phyloP scores from a whole-genome alignment of 352 stramenopile species.

The Phytopythium mirpurense region DNA sequence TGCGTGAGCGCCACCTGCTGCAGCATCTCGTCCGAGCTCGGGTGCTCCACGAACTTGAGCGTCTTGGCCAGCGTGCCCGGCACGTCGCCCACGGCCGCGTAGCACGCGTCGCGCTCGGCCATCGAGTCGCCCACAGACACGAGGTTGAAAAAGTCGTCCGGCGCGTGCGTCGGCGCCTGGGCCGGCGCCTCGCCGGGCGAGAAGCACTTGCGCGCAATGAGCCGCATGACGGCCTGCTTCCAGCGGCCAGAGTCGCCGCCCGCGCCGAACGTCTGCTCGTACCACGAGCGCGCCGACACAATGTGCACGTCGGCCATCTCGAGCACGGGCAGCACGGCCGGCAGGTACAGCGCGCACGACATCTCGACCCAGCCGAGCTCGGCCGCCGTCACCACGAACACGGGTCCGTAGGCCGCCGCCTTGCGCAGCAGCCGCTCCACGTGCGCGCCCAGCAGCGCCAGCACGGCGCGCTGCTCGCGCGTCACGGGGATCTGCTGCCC shows the following conservation, averaged over 20 bases:
- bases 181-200: neutral
- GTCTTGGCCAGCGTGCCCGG: constrained; percentile 78
- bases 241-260: constrained; percentile 74
- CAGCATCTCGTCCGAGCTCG: constrained; percentile 71
- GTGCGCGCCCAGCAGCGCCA: constrained; percentile 54
- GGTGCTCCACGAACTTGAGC: constrained; percentile 84
- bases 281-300: constrained; percentile 81
- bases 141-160: constrained; percentile 68
- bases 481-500: constrained; percentile 64
- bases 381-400: constrained; percentile 83
- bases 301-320: constrained; percentile 80
- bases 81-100: constrained; percentile 57
- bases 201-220: constrained; percentile 85
- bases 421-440: constrained; percentile 64
- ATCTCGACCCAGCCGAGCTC: constrained; percentile 84
- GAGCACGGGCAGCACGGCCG: constrained; percentile 54
- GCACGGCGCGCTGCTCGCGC: constrained; percentile 46
- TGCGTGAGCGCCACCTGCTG: constrained; percentile 81
- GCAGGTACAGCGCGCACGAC: constrained; percentile 73
- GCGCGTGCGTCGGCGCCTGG: constrained; percentile 4
- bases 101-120: constrained; percentile 82
- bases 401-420: constrained; percentile 66
- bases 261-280: constrained; percentile 76
- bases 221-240: constrained; percentile 86
- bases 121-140: constrained; percentile 83